These are phyloP conservation scores for Ophiostoma pallidulum DNA, from an alignment of 2,329 filamentous ascomycete species.

Conservation along the genomic window DNA sequence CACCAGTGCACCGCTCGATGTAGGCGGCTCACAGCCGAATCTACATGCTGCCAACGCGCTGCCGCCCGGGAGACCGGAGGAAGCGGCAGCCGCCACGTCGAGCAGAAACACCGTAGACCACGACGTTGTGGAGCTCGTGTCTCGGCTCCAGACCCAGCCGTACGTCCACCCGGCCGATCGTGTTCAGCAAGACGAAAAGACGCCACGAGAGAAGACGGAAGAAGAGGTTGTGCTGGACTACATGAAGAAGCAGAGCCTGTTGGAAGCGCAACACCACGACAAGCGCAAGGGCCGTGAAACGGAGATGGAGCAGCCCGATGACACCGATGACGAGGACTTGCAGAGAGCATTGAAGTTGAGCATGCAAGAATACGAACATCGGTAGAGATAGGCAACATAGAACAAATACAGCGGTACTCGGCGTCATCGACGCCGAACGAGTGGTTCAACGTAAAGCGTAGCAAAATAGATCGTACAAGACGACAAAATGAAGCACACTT, in stretches of 20 bases:
- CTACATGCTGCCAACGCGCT: background rate
- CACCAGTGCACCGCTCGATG: slow-evolving; percentile 13
- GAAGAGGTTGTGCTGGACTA: slow-evolving; percentile 69
- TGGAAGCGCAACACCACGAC: slow-evolving; percentile 8
- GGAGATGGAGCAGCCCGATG: slow-evolving; percentile 17
- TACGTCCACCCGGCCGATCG: no score
- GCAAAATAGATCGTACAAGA: no score
- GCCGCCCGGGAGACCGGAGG: background rate
- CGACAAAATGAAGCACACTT: no score
- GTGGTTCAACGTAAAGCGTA: no score
- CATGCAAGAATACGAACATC: slow-evolving; percentile 18
- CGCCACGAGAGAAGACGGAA: slow-evolving; percentile 35
- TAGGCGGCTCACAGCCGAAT: slow-evolving; percentile 5
- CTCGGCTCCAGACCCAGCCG: no score
- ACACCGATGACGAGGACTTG: slow-evolving; percentile 19
- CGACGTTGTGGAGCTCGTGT: no score
- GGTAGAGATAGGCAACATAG: no score
- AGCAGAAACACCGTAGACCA: no score
- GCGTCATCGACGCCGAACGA: no score
- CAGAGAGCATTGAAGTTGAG: slow-evolving; percentile 19
- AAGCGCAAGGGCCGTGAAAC: slow-evolving; percentile 16
- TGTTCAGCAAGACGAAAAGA: slow-evolving; percentile 1
- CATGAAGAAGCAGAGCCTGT: slow-evolving; percentile 64
- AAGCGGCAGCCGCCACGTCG: background rate
- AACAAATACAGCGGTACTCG: no score